Conservation (phyloP, 441 rosid species). For the Biscutella auriculata region DNA sequence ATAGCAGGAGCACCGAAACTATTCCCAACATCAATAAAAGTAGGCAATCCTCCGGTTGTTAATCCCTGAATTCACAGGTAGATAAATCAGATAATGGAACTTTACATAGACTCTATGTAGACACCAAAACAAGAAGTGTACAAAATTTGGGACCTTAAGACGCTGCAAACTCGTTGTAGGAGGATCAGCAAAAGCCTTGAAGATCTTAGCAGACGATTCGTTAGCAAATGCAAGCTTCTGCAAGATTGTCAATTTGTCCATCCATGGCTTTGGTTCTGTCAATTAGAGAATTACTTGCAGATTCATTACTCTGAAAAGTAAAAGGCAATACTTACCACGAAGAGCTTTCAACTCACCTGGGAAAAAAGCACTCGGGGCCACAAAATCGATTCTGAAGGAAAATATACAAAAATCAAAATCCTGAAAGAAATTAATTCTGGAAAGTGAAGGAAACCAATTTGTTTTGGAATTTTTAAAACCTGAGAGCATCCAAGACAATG, state of each 20-base stretch:
- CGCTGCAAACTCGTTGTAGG: slow-evolving; percentile 96
- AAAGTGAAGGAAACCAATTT: not conserved
- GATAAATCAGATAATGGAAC: not conserved
- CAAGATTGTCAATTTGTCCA: slow-evolving; percentile 64
- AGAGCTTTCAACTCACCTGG: slow-evolving; percentile 30
- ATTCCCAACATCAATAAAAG: slow-evolving; percentile 88
- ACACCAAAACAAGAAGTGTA: not conserved
- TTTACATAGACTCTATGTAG: not conserved
- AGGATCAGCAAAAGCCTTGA: slow-evolving; percentile 93
- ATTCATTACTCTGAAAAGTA: not conserved
- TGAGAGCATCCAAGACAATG: slow-evolving; percentile 79
- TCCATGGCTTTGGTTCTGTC: slow-evolving; percentile 71
- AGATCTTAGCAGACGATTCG: slow-evolving; percentile 63
- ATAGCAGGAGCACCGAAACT: slow-evolving; percentile 97
- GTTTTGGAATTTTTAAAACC: slow-evolving; percentile 16
- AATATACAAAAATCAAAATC: not conserved
- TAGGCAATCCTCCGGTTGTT: slow-evolving; percentile 93
- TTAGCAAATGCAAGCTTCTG: slow-evolving; percentile 55
- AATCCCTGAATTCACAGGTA: slow-evolving; percentile 46
- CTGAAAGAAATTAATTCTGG: not conserved
- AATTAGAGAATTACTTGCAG: not conserved
- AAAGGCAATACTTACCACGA: not conserved
- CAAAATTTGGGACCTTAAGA: slow-evolving; percentile 41
- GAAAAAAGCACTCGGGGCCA: slow-evolving; percentile 70
- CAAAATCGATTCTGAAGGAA: slow-evolving; percentile 56